phyloP scores from a whole-genome alignment of 2,329 filamentous ascomycete species.

The Exophiala aquamarina region DNA sequence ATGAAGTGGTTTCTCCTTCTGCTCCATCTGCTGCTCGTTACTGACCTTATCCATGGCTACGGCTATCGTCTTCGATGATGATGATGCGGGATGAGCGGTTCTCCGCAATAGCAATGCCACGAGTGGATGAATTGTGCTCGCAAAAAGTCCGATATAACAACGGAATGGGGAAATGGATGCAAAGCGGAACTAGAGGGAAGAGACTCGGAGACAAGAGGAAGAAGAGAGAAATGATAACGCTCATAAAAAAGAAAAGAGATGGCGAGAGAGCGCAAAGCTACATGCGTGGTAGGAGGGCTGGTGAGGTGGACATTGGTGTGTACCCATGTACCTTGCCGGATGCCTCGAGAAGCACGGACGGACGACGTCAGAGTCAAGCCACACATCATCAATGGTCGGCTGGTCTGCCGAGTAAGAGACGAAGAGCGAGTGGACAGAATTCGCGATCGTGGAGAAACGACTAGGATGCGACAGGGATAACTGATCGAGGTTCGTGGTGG shows the following conservation, averaged over 20 bases:
- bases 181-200: background rate
- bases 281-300: background rate
- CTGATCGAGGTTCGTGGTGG: background rate
- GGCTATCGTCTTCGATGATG: background rate
- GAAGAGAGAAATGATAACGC: background rate
- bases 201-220: background rate
- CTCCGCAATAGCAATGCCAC: background rate
- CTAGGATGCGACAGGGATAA: background rate
- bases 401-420: background rate
- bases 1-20: slow-evolving; percentile 41
- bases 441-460: background rate
- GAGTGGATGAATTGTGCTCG: background rate
- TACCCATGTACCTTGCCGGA: slow-evolving; percentile 15
- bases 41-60: slow-evolving; percentile 26
- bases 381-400: slow-evolving; percentile 2
- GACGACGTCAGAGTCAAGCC: slow-evolving; percentile 17
- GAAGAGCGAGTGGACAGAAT: background rate
- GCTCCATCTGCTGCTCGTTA: slow-evolving; percentile 9
- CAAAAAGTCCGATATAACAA: background rate
- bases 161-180: background rate
- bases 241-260: slow-evolving; percentile 2
- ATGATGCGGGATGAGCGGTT: background rate
- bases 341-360: background rate
- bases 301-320: background rate
- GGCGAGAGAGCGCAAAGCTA: slow-evolving; percentile 1